A percentile compares a stretch with the other conserved stretches of the same genome.
Conservation (phyloP, 345 rosid species). For the Corchorus olitorius region DNA sequence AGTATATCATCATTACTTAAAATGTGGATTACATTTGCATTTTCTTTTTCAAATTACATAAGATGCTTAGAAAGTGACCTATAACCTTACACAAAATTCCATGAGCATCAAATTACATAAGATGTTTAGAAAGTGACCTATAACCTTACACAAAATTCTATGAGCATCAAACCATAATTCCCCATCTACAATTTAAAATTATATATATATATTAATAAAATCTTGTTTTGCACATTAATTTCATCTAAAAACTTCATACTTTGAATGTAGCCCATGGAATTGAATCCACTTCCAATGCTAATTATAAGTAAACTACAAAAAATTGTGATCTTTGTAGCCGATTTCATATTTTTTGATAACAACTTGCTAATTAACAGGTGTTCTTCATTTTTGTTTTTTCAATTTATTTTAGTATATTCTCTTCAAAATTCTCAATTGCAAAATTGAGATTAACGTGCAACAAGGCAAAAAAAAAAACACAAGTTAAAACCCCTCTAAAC, state of each 20-base stretch:
- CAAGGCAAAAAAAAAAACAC: background rate
- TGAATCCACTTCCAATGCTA: background rate
- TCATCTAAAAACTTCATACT: background rate
- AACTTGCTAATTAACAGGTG: background rate
- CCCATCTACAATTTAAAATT: too few relatives aligned
- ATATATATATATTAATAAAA: too few relatives aligned
- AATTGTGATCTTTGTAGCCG: background rate
- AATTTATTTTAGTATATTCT: background rate
- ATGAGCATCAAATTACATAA: too few relatives aligned
- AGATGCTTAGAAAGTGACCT: too few relatives aligned
- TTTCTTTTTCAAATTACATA: too few relatives aligned
- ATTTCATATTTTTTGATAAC: background rate
- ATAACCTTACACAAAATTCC: too few relatives aligned
- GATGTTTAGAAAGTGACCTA: too few relatives aligned
- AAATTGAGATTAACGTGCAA: background rate
- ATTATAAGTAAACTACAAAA: background rate
- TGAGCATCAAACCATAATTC: too few relatives aligned
- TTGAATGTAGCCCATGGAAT: background rate
- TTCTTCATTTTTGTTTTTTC: background rate
- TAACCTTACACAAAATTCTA: too few relatives aligned
- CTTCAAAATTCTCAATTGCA: background rate
- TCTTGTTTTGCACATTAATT: too few relatives aligned
- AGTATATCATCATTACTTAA: too few relatives aligned
- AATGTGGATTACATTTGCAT: background rate
- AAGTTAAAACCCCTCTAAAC: background rate